Conservation (phyloP, 495 filamentous ascomycete species). For the Neurospora terricola region DNA sequence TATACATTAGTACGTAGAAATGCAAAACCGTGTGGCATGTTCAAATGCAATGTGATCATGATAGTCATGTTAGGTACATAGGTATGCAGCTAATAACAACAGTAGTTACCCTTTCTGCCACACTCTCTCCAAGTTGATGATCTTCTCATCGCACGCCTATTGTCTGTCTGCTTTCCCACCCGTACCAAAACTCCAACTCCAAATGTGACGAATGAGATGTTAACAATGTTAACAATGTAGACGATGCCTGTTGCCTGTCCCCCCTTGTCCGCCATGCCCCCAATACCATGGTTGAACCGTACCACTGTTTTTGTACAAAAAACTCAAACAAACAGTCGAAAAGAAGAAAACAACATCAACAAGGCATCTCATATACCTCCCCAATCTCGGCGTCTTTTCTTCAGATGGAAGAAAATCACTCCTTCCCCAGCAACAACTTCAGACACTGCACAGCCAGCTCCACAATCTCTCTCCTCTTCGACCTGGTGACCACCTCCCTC, state of each 20-base stretch:
- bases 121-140: too few relatives aligned
- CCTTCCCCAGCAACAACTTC: slow-evolving; percentile 43
- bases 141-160: neutral
- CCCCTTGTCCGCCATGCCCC: neutral
- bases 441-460: slow-evolving; percentile 53
- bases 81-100: neutral
- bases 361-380: neutral
- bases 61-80: neutral
- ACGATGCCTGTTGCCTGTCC: neutral
- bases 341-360: neutral
- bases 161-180: neutral
- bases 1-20: neutral
- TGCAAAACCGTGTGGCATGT: neutral
- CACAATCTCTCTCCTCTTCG: slow-evolving; percentile 51
- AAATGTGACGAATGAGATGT: neutral
- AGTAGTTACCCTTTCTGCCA: too few relatives aligned
- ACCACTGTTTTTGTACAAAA: neutral
- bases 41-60: neutral
- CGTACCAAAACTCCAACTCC: neutral
- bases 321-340: neutral
- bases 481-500: slow-evolving; percentile 54
- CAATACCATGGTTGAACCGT: neutral
- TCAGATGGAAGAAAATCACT: neutral
- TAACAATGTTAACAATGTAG: neutral
- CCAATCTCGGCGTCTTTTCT: neutral